A percentile compares a stretch with the other conserved stretches of the same genome.
Conservation (phyloP, 345 rosid species). For the Citrus maxima region DNA sequence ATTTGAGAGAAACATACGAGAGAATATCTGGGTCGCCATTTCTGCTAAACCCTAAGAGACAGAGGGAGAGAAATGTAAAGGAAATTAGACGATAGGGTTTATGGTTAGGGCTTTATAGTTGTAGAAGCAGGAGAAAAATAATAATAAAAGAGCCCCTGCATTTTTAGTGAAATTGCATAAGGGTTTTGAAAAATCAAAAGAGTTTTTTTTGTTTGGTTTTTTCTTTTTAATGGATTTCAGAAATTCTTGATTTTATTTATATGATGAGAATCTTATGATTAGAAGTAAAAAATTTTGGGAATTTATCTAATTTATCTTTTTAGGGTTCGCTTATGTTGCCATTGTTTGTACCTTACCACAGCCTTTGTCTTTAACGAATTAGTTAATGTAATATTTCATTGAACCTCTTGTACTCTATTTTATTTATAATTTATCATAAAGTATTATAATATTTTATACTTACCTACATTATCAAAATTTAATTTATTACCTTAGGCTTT, state of each 20-base stretch:
- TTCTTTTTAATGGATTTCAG: too few species aligned
- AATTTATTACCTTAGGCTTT: too few species aligned
- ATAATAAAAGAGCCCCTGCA: background rate
- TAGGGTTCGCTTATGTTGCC: too few species aligned
- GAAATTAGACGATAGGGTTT: background rate
- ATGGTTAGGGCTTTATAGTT: background rate
- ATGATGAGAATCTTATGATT: background rate
- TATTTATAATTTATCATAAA: too few species aligned
- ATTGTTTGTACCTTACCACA: too few species aligned
- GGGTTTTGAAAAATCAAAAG: background rate
- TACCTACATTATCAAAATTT: too few species aligned
- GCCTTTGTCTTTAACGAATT: fast-evolving
- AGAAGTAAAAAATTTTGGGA: background rate
- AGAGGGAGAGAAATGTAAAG: background rate
- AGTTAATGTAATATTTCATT: too few species aligned
- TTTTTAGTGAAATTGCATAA: background rate
- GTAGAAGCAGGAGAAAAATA: too few species aligned
- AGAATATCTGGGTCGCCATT: slow-evolving; percentile 44
- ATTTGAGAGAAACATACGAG: slow-evolving; percentile 38
- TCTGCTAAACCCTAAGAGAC: background rate
- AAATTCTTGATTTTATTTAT: too few species aligned
- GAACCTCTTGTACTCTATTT: too few species aligned
- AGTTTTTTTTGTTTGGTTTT: background rate
- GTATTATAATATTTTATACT: too few species aligned
- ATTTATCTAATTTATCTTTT: background rate